phyloP scores from a whole-genome alignment of 129 eudicot species.

The Heracleum sosnowskyi region DNA sequence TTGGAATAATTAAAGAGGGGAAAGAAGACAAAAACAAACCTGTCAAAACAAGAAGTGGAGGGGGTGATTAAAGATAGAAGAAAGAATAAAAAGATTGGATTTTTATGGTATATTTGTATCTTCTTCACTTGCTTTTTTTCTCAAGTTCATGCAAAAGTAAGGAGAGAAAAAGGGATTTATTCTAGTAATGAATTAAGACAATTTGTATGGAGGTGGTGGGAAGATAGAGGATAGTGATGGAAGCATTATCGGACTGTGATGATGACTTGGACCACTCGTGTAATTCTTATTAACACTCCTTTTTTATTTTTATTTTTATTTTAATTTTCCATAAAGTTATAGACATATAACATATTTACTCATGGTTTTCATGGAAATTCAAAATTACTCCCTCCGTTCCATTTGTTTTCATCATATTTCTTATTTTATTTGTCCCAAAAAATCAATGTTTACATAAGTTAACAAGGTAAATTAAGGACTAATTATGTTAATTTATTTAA shows the following conservation, averaged over 20 bases:
- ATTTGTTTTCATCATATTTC: no score
- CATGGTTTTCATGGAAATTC: not conserved
- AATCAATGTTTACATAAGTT: no score
- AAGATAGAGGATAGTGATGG: not conserved
- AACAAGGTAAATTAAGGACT: no score
- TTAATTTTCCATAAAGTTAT: not conserved
- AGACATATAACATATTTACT: not conserved
- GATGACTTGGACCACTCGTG: not conserved
- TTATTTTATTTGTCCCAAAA: no score
- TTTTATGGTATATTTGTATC: not conserved
- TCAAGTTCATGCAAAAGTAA: not conserved
- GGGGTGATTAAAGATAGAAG: not conserved
- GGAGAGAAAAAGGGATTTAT: not conserved
- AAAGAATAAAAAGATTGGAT: not conserved
- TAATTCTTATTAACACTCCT: not conserved
- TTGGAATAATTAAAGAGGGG: not conserved
- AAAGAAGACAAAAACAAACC: conserved; percentile 4
- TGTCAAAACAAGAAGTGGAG: conserved; percentile 2
- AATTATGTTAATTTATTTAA: no score
- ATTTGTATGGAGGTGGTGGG: conserved; percentile 1
- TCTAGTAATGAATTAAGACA: not conserved
- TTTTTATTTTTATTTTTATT: not conserved
- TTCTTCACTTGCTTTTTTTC: not conserved
- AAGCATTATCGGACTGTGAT: not conserved
- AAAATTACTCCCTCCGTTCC: no score